These are phyloP conservation scores for Yamadazyma akitaensis DNA, from an alignment of 805 yeast genomes.

Conservation along the genomic window DNA sequence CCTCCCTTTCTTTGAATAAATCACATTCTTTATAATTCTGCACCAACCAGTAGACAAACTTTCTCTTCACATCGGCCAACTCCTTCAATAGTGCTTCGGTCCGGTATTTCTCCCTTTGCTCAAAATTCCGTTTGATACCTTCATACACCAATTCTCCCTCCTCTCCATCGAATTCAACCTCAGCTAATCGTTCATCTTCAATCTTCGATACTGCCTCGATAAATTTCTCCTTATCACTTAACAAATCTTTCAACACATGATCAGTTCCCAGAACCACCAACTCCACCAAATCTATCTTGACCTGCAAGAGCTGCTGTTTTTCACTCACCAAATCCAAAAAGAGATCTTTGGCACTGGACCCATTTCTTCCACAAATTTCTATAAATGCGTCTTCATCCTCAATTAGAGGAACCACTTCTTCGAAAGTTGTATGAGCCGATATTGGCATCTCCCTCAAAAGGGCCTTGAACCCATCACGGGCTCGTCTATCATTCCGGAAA, in stretches of 20 bases:
- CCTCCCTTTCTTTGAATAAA: background rate
- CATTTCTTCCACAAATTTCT: conserved; percentile 66
- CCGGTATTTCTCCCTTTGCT: conserved; percentile 14
- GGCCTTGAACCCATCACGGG: conserved; percentile 56
- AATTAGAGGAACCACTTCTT: conserved; percentile 47
- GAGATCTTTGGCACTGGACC: conserved; percentile 73
- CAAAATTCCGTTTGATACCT: conserved; percentile 23
- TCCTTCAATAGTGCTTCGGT: conserved; percentile 11
- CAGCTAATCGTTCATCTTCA: conserved; percentile 28
- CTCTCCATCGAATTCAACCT: conserved; percentile 12
- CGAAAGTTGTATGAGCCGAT: conserved; percentile 55
- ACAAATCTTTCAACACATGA: conserved; percentile 13
- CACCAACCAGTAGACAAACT: conserved; percentile 16
- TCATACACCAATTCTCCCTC: conserved; percentile 22
- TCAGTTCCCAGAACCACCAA: conserved; percentile 33
- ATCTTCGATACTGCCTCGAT: conserved; percentile 15
- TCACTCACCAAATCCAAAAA: conserved; percentile 73
- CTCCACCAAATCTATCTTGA: conserved; percentile 58
- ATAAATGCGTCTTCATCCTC: conserved; percentile 56
- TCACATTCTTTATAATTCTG: conserved; percentile 5
- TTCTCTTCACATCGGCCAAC: conserved; percentile 8
- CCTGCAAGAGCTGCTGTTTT: conserved; percentile 51
- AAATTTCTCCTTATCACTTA: conserved; percentile 19
- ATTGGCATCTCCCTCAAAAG: conserved; percentile 44
- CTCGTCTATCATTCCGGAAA: conserved; percentile 58